Percentiles rank a stretch among this genome's conserved stretches.
Evolutionary conservation across 2,329 filamentous ascomycete genomes (phyloP).

Genomic region (Scedosporium dehoogii): DNA sequence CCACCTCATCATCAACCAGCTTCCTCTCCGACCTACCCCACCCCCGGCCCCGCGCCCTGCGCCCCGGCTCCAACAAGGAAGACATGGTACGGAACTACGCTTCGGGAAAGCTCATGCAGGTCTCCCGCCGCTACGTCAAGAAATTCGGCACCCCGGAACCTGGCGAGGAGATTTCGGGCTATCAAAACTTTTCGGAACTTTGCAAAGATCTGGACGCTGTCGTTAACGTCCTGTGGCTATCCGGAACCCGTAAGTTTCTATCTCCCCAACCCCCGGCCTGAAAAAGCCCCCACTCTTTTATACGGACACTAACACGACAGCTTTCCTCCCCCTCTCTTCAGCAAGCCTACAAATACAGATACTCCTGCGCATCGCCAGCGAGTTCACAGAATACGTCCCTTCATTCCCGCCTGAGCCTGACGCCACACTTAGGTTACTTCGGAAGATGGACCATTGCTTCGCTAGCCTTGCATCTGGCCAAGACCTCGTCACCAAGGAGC

Average conservation of each 20-base stretch:
- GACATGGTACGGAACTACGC: slow-evolving; percentile 49
- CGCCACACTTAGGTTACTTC: slow-evolving; percentile 60
- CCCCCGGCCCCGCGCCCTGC: slow-evolving; percentile 41
- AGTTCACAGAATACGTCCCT: slow-evolving; percentile 61
- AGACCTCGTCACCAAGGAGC: slow-evolving; percentile 54
- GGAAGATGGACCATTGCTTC: slow-evolving; percentile 78
- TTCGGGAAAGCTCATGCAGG: slow-evolving; percentile 39
- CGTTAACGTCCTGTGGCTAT: slow-evolving; percentile 76
- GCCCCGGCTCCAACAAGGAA: slow-evolving; percentile 49
- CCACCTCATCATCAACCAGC: slow-evolving; percentile 28
- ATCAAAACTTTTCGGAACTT: slow-evolving; percentile 56
- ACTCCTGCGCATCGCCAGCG: slow-evolving; percentile 65
- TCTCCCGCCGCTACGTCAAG: slow-evolving; percentile 51
- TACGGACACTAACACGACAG: slow-evolving; percentile 11
- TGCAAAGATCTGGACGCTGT: slow-evolving; percentile 65
- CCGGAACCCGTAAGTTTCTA: slow-evolving; percentile 62
- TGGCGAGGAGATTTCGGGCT: slow-evolving; percentile 39
- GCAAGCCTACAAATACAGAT: slow-evolving; percentile 76
- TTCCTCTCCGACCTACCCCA: slow-evolving; percentile 37
- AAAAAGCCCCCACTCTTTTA: neutral
- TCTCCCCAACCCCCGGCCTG: neutral
- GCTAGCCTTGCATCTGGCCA: slow-evolving; percentile 60
- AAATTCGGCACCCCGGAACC: slow-evolving; percentile 39
- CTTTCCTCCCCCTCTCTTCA: slow-evolving; percentile 20
- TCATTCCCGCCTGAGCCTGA: slow-evolving; percentile 54